Conservation (phyloP, 192 early-diverging fungal genomes). For the Kappamyces sp. region DNA sequence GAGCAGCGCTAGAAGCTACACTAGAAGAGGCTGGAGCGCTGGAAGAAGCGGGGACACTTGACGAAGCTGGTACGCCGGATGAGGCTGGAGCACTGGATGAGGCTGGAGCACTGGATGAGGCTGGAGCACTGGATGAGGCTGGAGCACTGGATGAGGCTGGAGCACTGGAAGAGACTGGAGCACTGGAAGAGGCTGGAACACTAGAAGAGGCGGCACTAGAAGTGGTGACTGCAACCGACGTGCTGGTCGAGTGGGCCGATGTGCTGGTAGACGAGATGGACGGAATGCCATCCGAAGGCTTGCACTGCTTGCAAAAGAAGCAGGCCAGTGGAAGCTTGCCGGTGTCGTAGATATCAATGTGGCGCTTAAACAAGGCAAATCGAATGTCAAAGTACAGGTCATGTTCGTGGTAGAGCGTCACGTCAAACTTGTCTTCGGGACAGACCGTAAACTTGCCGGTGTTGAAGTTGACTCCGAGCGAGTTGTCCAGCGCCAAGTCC, state of each 20-base stretch:
- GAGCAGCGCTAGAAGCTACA: neutral
- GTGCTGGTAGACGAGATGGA: neutral
- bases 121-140: no score
- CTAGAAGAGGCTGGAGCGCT: neutral
- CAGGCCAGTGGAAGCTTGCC: conserved; percentile 1
- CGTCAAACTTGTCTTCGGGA: neutral
- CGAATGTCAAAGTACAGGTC: conserved; percentile 8
- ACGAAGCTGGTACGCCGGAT: no score
- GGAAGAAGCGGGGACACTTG: no score
- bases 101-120: neutral
- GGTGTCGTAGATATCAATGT: neutral
- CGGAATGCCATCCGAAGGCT: neutral
- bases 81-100: no score
- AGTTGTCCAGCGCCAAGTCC: conserved; percentile 12
- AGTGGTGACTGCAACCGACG: conserved; percentile 6
- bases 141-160: no score
- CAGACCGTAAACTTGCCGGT: conserved; percentile 11
- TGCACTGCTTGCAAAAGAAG: conserved; percentile 12
- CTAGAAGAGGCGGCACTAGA: conserved; percentile 9
- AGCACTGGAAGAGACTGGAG: no score
- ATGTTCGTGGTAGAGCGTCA: conserved; percentile 8
- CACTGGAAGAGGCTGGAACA: neutral
- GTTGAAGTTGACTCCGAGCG: conserved; percentile 13
- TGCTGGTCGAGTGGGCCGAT: neutral
- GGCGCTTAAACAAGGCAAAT: neutral